These are phyloP conservation scores for Cryptococcus depauperatus DNA, from an alignment of 1,284 basidiomycete species.

Conservation along the genomic window DNA sequence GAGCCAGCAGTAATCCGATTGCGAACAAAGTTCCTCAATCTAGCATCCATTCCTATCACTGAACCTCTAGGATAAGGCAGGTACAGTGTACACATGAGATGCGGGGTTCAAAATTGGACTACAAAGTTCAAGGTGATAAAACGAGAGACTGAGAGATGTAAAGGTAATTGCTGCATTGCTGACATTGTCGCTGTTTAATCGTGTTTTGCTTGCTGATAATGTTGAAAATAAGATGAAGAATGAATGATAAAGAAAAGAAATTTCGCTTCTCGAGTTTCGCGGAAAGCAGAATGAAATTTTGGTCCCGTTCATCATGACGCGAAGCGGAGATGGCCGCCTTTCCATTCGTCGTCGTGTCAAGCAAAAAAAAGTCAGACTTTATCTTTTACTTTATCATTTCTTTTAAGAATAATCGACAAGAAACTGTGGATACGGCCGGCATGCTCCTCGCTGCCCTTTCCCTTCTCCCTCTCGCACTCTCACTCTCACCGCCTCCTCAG, in stretches of 20 bases:
- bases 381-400: background rate
- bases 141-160: too few relatives aligned
- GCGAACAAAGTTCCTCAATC: slow-evolving; percentile 33
- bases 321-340: too few relatives aligned
- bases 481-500: slow-evolving; percentile 15
- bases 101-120: too few relatives aligned
- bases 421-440: background rate
- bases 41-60: slow-evolving; percentile 43
- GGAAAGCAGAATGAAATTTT: background rate
- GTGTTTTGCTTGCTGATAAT: too few relatives aligned
- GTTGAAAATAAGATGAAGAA: too few relatives aligned
- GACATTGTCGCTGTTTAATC: too few relatives aligned
- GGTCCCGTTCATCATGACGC: background rate
- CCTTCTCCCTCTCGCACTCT: slow-evolving; percentile 3
- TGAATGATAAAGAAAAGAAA: background rate
- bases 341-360: background rate
- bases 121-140: too few relatives aligned
- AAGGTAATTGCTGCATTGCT: too few relatives aligned
- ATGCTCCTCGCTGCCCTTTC: slow-evolving; percentile 7
- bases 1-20: slow-evolving; percentile 11
- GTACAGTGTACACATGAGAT: slow-evolving; percentile 41
- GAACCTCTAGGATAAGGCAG: slow-evolving; percentile 26
- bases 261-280: background rate
- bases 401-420: background rate
- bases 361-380: background rate